These are phyloP conservation scores for Gnetum montanum DNA, from an alignment of 75 land plant genomes.

Conservation along the genomic window DNA sequence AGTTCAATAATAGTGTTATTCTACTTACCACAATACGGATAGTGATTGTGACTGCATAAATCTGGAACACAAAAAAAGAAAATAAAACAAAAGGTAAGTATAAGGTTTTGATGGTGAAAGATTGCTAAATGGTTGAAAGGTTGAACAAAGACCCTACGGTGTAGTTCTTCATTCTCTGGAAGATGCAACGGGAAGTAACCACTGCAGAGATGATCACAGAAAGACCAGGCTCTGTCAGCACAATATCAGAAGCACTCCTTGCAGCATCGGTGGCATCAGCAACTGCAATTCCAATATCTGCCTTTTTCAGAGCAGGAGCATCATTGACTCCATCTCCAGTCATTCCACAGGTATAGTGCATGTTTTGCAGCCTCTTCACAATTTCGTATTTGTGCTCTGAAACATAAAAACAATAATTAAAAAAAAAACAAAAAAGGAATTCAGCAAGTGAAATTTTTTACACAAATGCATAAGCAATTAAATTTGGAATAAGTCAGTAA, in stretches of 20 bases:
- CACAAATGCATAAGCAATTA: not conserved
- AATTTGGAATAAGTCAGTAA: not conserved
- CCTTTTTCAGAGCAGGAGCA: slow-evolving; percentile 85
- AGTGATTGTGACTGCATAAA: slow-evolving; percentile 64
- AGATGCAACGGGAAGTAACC: slow-evolving; percentile 71
- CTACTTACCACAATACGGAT: slow-evolving; percentile 67
- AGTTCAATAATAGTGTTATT: no score
- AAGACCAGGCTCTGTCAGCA: slow-evolving; percentile 77
- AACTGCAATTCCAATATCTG: slow-evolving; percentile 88
- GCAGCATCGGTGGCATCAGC: slow-evolving; percentile 93
- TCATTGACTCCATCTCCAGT: slow-evolving; percentile 93
- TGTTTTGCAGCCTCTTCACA: slow-evolving; percentile 66
- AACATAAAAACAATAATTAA: not conserved
- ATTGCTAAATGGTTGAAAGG: not conserved
- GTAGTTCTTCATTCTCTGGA: slow-evolving; percentile 87
- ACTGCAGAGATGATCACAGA: slow-evolving; percentile 86
- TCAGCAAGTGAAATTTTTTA: not conserved
- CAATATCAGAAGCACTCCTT: slow-evolving; percentile 79
- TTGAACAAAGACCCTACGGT: slow-evolving; percentile 25
- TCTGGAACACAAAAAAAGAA: slow-evolving; percentile 18
- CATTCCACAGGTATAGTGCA: slow-evolving; percentile 82
- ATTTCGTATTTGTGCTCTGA: slow-evolving; percentile 87
- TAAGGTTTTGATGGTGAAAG: not conserved
- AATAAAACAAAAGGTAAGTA: not conserved
- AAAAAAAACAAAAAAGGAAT: no score